Conservation (phyloP, 306 rosid genomes). For the Sesbania bispinosa region DNA sequence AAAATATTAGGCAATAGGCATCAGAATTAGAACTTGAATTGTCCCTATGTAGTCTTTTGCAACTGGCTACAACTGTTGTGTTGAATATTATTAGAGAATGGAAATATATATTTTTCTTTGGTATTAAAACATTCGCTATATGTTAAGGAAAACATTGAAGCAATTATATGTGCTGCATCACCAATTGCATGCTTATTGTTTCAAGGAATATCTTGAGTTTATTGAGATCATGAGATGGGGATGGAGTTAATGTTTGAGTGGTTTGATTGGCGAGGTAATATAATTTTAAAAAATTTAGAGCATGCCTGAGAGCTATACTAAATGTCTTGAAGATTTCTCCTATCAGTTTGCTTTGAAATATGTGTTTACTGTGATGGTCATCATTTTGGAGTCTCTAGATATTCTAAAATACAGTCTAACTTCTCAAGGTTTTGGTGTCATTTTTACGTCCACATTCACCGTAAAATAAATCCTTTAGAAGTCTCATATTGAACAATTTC, state of each 20-base stretch:
- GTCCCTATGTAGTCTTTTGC: neutral
- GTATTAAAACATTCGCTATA: neutral
- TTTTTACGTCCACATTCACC: neutral
- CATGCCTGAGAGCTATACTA: neutral
- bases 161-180: neutral
- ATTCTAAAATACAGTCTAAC: too few relatives aligned
- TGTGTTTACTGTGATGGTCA: too few relatives aligned
- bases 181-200: neutral
- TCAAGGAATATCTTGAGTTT: neutral
- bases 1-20: neutral
- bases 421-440: too few relatives aligned
- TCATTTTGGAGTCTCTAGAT: too few relatives aligned
- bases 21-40: conserved; percentile 13
- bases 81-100: neutral
- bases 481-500: neutral
- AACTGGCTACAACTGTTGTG: neutral
- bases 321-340: neutral
- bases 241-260: neutral
- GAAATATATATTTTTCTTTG: conserved; percentile 2
- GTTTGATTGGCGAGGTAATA: neutral
- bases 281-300: neutral
- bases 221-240: neutral
- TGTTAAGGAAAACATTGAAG: neutral
- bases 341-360: neutral
- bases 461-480: neutral